These are phyloP conservation scores for Glycine tomentella DNA, from an alignment of 306 rosid genomes.

Conservation along the genomic window DNA sequence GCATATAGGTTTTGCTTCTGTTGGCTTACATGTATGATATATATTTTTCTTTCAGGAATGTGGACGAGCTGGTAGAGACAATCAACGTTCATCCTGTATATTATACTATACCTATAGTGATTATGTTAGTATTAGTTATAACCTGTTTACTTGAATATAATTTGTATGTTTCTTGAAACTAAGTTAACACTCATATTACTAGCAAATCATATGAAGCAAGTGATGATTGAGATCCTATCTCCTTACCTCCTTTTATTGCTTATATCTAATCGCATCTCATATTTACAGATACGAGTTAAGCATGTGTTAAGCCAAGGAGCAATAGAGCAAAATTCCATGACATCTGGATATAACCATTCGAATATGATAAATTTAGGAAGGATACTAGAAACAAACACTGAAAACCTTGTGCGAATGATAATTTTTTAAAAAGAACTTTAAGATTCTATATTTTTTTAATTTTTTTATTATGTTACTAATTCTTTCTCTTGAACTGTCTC, in stretches of 20 bases:
- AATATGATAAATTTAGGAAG: constrained; percentile 74
- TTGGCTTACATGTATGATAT: constrained; percentile 39
- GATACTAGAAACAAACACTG: constrained; percentile 86
- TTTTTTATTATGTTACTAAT: constrained; percentile 27
- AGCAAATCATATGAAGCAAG: constrained; percentile 33
- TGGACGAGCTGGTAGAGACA: constrained; percentile 99
- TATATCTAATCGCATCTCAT: constrained; percentile 36
- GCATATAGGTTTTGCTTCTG: constrained; percentile 34
- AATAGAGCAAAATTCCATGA: constrained; percentile 67
- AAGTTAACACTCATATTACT: constrained; percentile 17
- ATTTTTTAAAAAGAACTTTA: neutral
- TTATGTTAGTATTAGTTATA: constrained; percentile 66
- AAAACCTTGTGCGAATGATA: constrained; percentile 93
- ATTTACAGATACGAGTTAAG: constrained; percentile 83
- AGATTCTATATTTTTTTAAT: neutral
- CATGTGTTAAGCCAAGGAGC: constrained; percentile 88
- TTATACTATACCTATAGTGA: constrained; percentile 91
- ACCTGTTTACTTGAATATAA: constrained; percentile 30
- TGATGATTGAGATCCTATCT: constrained; percentile 32
- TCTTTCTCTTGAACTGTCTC: constrained; percentile 49
- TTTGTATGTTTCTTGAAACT: constrained; percentile 20
- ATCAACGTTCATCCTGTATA: constrained; percentile 87
- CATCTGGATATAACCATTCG: constrained; percentile 62
- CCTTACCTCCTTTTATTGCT: constrained; percentile 18
- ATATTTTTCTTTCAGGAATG: constrained; percentile 76